Conservation (phyloP, 805 yeast species). For the Metschnikowia gruessii region DNA sequence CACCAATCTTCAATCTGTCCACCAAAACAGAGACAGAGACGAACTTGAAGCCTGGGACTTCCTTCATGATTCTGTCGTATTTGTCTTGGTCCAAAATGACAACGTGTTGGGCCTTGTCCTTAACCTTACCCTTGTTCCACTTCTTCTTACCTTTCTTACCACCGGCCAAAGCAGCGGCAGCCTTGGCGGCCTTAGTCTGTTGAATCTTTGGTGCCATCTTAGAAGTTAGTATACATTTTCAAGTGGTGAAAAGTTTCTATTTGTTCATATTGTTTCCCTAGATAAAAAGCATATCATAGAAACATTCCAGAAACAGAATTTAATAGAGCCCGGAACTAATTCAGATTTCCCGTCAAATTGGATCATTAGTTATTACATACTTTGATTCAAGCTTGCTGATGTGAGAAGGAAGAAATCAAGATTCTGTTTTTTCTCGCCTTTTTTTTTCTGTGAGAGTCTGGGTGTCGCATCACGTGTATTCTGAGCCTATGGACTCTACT, state of each 20-base stretch:
- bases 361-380: slow-evolving; percentile 22
- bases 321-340: not conserved
- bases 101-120: slow-evolving; percentile 99
- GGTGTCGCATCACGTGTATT: slow-evolving; percentile 12
- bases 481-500: not conserved
- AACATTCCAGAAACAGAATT: too few relatives aligned
- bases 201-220: slow-evolving; percentile 97
- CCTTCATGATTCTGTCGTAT: slow-evolving; percentile 99
- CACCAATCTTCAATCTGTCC: slow-evolving; percentile 99
- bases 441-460: slow-evolving; percentile 12
- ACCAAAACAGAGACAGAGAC: slow-evolving; percentile 97
- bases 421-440: slow-evolving; percentile 9
- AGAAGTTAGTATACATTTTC: slow-evolving; percentile 6
- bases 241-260: not conserved
- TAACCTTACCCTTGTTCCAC: slow-evolving; percentile 99
- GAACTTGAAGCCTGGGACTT: slow-evolving; percentile 97
- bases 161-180: slow-evolving; percentile 99
- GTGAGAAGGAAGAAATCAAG: slow-evolving; percentile 18
- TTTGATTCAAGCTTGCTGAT: slow-evolving; percentile 28
- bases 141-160: slow-evolving; percentile 99
- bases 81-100: slow-evolving; percentile 96
- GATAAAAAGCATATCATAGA: too few relatives aligned
- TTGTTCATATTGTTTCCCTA: too few relatives aligned
- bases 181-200: slow-evolving; percentile 99
- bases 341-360: not conserved